Conservation (phyloP, 179 eudicot genomes). For the Silene coronaria region DNA sequence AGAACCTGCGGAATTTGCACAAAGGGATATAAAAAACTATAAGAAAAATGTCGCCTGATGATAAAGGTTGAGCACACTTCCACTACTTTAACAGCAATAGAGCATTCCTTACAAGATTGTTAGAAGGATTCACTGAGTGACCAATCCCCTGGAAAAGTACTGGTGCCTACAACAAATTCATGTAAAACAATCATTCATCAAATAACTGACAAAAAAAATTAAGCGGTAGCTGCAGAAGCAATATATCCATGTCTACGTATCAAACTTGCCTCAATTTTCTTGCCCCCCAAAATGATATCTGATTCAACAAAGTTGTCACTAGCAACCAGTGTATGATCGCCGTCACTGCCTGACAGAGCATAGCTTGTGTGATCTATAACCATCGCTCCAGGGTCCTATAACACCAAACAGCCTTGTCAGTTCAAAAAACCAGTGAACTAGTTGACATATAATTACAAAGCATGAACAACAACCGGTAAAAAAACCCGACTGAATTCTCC, state of each 20-base stretch:
- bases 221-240: background rate
- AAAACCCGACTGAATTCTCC: background rate
- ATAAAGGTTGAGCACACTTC: background rate
- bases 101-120: conserved; percentile 52
- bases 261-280: conserved; percentile 57
- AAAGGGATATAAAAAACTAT: background rate
- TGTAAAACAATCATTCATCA: background rate
- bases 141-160: conserved; percentile 71
- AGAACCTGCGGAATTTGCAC: conserved; percentile 41
- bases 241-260: background rate
- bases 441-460: background rate
- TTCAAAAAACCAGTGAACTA: background rate
- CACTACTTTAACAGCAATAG: background rate
- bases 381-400: conserved; percentile 60
- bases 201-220: background rate
- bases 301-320: conserved; percentile 53
- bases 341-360: conserved; percentile 62
- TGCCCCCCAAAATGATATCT: conserved; percentile 66
- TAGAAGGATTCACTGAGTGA: conserved; percentile 60
- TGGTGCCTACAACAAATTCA: conserved; percentile 60
- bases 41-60: background rate
- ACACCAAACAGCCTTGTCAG: conserved; percentile 19
- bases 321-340: conserved; percentile 74
- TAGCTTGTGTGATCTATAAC: conserved; percentile 76
- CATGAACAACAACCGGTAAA: background rate